These are phyloP conservation scores for Orbilia oligospora DNA, from an alignment of 2,329 filamentous ascomycete species.

Conservation along the genomic window DNA sequence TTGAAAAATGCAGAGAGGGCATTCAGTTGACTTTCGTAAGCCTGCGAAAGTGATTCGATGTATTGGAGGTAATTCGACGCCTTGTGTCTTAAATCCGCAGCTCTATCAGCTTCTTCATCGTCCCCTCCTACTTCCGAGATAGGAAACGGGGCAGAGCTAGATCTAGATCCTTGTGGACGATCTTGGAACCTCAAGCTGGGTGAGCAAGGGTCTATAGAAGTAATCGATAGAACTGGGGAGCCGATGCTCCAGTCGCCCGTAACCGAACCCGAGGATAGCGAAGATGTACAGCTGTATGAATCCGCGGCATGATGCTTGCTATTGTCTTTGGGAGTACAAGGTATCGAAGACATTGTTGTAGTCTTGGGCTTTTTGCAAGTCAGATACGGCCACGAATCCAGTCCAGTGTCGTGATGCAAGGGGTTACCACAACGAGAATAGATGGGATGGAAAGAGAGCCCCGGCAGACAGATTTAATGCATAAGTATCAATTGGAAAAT, in stretches of 20 bases:
- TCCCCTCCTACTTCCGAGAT: conserved; percentile 1
- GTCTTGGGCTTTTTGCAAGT: not conserved
- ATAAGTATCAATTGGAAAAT: conserved; percentile 24
- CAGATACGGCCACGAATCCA: not conserved
- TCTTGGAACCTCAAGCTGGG: conserved; percentile 48
- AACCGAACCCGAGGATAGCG: conserved; percentile 12
- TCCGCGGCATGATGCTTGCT: not conserved
- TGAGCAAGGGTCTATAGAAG: conserved; percentile 50
- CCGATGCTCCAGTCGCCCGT: conserved; percentile 43
- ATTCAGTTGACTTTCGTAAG: conserved; percentile 52
- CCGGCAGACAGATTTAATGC: conserved; percentile 31
- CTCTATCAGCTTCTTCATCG: conserved; percentile 10
- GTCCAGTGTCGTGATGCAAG: conserved; percentile 10
- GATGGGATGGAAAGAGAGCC: conserved; percentile 14
- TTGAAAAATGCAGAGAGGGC: conserved; percentile 49
- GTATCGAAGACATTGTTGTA: conserved; percentile 27
- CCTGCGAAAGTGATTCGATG: conserved; percentile 52
- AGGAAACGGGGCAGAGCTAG: not conserved
- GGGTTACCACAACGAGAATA: not conserved
- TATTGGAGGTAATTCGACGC: conserved; percentile 60
- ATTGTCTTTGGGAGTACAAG: not conserved
- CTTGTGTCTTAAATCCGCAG: conserved; percentile 44
- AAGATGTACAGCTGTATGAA: conserved; percentile 38
- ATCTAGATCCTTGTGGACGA: conserved; percentile 16
- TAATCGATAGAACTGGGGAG: conserved; percentile 53